Evolutionary conservation across 1,284 basidiomycete species (phyloP), one percentile per base, ranked within the genome.

Genomic region (Filobasidium uniguttulatum): DNA sequence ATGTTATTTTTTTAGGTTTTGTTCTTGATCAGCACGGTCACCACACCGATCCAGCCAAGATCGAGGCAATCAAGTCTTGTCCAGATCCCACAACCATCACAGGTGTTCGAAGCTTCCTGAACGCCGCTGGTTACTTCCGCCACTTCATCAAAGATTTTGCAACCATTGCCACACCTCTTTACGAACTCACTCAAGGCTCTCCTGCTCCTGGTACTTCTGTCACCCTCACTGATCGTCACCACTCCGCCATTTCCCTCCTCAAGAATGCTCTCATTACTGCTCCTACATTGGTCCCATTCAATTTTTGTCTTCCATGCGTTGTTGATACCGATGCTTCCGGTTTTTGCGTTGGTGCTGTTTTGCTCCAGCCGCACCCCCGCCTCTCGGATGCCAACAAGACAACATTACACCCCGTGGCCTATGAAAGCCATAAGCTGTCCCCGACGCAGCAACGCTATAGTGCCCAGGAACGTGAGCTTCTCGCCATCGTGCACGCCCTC

Each of bases 101-200:
- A 31, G 58, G 70, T 9, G 44, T 70, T 17, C 65, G 67, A 48
- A 55, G 50, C 3, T 72, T 71, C 60, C 57, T 71, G 14, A 68
- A 69, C 22, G 63, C 71, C 28, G 62, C 59, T 22, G 72, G 71
- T 51, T 75, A 71, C 57, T 73, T 67, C 50, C 55, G 68, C 1
- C 52, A 62, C 19, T 75, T 75, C 56, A 70, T 76, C 35, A 26
- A 60, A n/a, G 47, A 59, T 23, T 75, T 64, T 51, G 63, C 69
- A 5, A 51, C 60, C 12, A 67, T 70, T 20, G 57, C 59, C 6
- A 29, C 53, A 14, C 69, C 70, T 3, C 55, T 74, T 0, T 57
- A 53, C 5, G 20, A 45, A 5, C 51, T 66, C 2, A 55, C 57
- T 2, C 43, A 54, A 44, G 62, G 59, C 48, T 48, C 5, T 8